Evolutionary conservation across 2,329 filamentous ascomycete species (phyloP).

Genomic region (Chrysoporthe cubensis): DNA sequence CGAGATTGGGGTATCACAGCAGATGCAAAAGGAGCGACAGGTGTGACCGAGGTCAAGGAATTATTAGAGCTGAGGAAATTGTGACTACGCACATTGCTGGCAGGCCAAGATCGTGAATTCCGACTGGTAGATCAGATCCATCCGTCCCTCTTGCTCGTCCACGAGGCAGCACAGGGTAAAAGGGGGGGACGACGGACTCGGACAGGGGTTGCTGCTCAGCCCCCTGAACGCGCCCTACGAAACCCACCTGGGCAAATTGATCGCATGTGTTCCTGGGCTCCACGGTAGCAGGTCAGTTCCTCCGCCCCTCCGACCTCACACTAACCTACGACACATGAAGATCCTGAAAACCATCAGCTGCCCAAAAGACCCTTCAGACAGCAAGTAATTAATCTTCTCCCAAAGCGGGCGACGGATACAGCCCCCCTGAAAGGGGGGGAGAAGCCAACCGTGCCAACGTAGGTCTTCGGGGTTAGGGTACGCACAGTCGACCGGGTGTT

Average conservation of each 20-base stretch:
- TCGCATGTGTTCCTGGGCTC: conserved; percentile 2
- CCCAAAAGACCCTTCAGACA: background rate
- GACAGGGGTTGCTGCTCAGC: conserved; percentile 12
- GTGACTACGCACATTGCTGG: conserved; percentile 13
- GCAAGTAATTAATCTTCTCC: background rate
- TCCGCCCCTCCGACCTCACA: background rate
- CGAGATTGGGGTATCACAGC: conserved; percentile 23
- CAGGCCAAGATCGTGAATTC: conserved; percentile 13
- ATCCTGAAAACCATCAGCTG: background rate
- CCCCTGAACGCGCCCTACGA: conserved; percentile 4
- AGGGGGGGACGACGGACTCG: background rate
- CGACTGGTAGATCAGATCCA: conserved; percentile 14
- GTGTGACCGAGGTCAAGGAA: conserved; percentile 16
- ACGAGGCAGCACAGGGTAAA: conserved; percentile 7
- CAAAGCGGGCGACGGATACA: too few species aligned
- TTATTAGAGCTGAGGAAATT: conserved; percentile 10
- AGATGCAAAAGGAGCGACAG: conserved; percentile 24
- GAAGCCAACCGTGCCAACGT: too few species aligned
- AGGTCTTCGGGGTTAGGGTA: background rate
- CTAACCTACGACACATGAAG: background rate
- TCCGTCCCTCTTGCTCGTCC: background rate
- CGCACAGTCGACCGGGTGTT: background rate
- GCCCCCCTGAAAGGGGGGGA: too few species aligned
- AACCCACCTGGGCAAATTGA: conserved; percentile 12
- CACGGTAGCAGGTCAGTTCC: background rate